Conservation (phyloP, 1,284 basidiomycete species). For the Dichomitus squalens region DNA sequence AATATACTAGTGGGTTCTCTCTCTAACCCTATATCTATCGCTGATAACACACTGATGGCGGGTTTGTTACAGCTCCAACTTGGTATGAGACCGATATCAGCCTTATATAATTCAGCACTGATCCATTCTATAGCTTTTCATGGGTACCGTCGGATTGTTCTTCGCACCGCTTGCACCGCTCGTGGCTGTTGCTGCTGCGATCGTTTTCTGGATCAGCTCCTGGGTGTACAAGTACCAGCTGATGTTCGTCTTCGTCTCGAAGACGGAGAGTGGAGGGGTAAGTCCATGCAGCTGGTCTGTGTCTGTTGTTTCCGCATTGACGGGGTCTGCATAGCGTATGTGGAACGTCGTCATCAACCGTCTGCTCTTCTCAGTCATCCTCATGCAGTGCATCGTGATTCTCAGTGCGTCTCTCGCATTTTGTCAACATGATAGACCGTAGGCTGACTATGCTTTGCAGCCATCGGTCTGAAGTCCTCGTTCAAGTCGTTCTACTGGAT, state of each 20-base stretch:
- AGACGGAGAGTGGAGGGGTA: constrained; percentile 90
- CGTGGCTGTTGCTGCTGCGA: constrained; percentile 73
- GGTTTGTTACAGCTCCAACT: constrained; percentile 54
- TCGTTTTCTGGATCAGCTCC: constrained; percentile 84
- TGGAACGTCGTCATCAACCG: constrained; percentile 94
- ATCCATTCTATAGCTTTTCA: constrained; percentile 64
- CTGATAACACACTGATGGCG: neutral
- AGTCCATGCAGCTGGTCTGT: constrained; percentile 31
- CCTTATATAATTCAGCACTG: neutral
- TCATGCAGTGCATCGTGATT: constrained; percentile 88
- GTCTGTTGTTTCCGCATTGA: neutral
- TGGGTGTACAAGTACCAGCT: constrained; percentile 92
- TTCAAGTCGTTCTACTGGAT: constrained; percentile 77
- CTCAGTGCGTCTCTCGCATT: constrained; percentile 66
- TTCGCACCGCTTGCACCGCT: constrained; percentile 93
- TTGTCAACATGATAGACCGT: constrained; percentile 4
- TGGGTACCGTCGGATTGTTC: constrained; percentile 84
- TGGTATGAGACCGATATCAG: constrained; percentile 41
- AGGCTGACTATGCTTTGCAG: constrained; percentile 39
- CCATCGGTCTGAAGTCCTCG: constrained; percentile 82
- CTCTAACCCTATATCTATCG: neutral
- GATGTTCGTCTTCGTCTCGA: constrained; percentile 89
- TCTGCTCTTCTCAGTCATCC: constrained; percentile 68
- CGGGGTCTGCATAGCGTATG: constrained; percentile 59
- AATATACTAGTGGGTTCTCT: constrained; percentile 75